phyloP scores from a whole-genome alignment of 805 yeast genomes.

The Myxozyma nipponensis region DNA sequence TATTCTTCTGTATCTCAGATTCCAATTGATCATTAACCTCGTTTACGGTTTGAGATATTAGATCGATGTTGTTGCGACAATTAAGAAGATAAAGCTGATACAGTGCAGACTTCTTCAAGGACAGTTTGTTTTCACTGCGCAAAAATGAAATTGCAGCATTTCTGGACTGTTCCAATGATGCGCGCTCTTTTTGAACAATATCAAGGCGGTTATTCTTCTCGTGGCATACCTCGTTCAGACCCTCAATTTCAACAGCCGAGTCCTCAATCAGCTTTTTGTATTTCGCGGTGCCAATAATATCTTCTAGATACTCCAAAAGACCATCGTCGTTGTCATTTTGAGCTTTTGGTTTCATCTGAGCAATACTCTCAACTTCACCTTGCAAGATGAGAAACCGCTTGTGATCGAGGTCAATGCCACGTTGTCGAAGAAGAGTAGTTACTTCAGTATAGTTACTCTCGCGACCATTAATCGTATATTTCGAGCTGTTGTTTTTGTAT shows the following conservation, averaged over 20 bases:
- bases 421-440: slow-evolving; percentile 62
- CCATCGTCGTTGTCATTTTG: slow-evolving; percentile 93
- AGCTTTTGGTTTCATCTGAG: slow-evolving; percentile 98
- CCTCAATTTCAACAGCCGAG: slow-evolving; percentile 57
- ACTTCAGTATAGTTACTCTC: slow-evolving; percentile 75
- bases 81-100: slow-evolving; percentile 45
- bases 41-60: slow-evolving; percentile 39
- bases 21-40: slow-evolving; percentile 44
- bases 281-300: slow-evolving; percentile 88
- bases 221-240: slow-evolving; percentile 70
- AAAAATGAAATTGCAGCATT: slow-evolving; percentile 66
- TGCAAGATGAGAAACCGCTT: slow-evolving; percentile 90
- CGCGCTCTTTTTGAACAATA: slow-evolving; percentile 73
- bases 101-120: slow-evolving; percentile 50
- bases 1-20: slow-evolving; percentile 44
- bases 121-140: slow-evolving; percentile 57
- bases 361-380: slow-evolving; percentile 97
- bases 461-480: slow-evolving; percentile 67
- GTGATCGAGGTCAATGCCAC: slow-evolving; percentile 93
- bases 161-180: slow-evolving; percentile 48
- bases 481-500: slow-evolving; percentile 67
- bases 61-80: slow-evolving; percentile 42
- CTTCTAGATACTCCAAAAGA: slow-evolving; percentile 86
- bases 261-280: slow-evolving; percentile 76
- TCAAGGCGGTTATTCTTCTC: slow-evolving; percentile 79